Conservation (phyloP, 768 basidiomycete genomes). For the Lactarius indigo region DNA sequence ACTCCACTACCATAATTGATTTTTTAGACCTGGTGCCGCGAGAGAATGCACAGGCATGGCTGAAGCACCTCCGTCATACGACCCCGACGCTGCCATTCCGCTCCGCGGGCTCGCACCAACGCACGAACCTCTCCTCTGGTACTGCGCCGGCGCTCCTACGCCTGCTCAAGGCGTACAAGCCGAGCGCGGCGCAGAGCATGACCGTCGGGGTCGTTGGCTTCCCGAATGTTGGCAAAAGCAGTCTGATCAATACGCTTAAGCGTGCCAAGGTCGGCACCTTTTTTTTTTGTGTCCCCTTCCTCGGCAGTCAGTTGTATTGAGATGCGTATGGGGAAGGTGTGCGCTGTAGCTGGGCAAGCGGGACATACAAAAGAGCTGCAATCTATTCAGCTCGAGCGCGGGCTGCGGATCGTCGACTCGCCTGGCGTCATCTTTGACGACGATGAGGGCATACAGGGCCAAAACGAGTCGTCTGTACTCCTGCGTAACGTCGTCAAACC, state of each 20-base stretch:
- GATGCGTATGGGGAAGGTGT: conserved; percentile 50
- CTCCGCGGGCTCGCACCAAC: conserved; percentile 69
- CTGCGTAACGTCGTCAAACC: conserved; percentile 87
- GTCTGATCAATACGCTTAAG: conserved; percentile 89
- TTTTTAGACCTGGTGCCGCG: conserved; percentile 93
- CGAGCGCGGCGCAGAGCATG: conserved; percentile 57
- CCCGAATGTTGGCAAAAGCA: conserved; percentile 97
- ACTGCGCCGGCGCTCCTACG: conserved; percentile 76
- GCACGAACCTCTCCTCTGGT: conserved; percentile 73
- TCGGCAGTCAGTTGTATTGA: background rate
- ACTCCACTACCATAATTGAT: no score
- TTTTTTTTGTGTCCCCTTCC: background rate
- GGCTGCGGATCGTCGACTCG: conserved; percentile 89
- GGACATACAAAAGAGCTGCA: conserved; percentile 93
- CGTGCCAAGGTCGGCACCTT: conserved; percentile 59
- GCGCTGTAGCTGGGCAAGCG: conserved; percentile 89
- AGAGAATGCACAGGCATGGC: conserved; percentile 85
- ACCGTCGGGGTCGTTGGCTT: conserved; percentile 93
- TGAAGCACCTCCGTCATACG: conserved; percentile 85
- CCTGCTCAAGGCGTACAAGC: conserved; percentile 80
- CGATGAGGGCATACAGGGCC: conserved; percentile 49
- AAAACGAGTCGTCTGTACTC: conserved; percentile 53
- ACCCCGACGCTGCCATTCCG: conserved; percentile 94
- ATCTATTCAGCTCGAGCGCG: conserved; percentile 87
- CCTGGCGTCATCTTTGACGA: conserved; percentile 98